Evolutionary conservation across 1,139 yeast species (phyloP), one percentile per base, ranked within the genome.

Genomic region (Ogataea hybrid): DNA sequence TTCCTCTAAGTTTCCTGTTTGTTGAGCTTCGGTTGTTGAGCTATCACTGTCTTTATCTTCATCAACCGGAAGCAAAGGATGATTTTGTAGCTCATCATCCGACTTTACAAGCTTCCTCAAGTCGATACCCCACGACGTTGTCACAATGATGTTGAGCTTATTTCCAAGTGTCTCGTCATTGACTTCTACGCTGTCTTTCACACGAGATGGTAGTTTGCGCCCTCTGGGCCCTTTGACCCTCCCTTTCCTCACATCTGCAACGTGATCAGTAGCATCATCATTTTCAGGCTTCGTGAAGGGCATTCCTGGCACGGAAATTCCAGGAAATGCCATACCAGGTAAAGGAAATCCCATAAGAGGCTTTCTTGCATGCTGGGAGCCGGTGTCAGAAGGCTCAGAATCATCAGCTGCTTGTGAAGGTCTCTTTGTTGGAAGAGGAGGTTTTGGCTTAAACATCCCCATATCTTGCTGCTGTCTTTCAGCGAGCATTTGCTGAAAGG

Each of bases 201-300:
- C 73, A n/a, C 68, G 63, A 44, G 75, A 75, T 1, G 96, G 96
- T 38, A 87, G 68, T 51, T 82, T 78, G 47, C 94, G 78, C 0
- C 92, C 90, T 48, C 75, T 73, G 20, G 96, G 96, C 0, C 95
- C 96, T 51, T 69, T 79, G 0, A 82, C 81, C 51, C 95, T 73
- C 22, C 72, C 64, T 46, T 69, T 67, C 52, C 77, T 68, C 1
- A 63, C 59, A 48, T 71, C 74, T 2, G 53, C 42, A 6, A 53
- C 51, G 18, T 23, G 40, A 22, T 20, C 36, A 10, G 32, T 10
- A 11, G 37, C 20, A 7, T 38, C 51, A 30, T 50, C 52, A 5
- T 3, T 37, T 52, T 1, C 42, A 50, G 31, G 50, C 39, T 1
- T 49, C 36, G 44, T 68, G 30, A 66, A 61, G 2, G 69, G 73